These are phyloP conservation scores for Brettanomyces custersianus DNA, from an alignment of 805 yeast genomes.

Conservation along the genomic window DNA sequence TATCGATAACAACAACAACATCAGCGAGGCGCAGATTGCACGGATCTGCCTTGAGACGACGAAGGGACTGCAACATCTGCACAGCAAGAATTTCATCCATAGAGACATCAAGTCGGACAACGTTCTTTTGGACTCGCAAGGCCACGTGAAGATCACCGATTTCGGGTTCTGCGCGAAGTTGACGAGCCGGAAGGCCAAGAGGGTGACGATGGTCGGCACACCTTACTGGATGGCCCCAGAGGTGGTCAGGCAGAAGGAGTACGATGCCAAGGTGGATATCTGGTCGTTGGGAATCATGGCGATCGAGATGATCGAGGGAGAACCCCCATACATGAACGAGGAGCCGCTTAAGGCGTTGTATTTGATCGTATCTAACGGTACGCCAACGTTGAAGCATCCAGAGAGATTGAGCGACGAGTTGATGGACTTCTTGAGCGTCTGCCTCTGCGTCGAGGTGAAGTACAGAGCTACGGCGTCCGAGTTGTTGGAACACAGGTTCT, in stretches of 20 bases:
- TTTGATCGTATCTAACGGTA: conserved; percentile 92
- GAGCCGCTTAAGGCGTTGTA: conserved; percentile 91
- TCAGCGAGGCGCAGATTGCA: conserved; percentile 85
- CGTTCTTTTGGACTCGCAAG: conserved; percentile 71
- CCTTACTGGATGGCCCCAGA: conserved; percentile 99
- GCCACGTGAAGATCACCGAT: conserved; percentile 90
- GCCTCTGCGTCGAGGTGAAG: conserved; percentile 89
- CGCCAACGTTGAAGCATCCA: conserved; percentile 86
- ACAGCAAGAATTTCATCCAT: conserved; percentile 87
- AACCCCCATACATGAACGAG: conserved; percentile 95
- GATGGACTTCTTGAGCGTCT: conserved; percentile 79
- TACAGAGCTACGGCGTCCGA: conserved; percentile 89
- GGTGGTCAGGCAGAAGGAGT: conserved; percentile 88
- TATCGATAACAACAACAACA: conserved; percentile 74
- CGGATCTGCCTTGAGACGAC: conserved; percentile 85
- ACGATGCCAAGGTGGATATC: conserved; percentile 93
- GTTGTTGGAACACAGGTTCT: conserved; percentile 66
- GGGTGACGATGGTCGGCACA: conserved; percentile 98
- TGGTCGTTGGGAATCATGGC: conserved; percentile 99
- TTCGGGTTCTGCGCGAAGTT: conserved; percentile 94
- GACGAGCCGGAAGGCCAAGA: conserved; percentile 69
- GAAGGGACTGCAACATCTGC: conserved; percentile 85
- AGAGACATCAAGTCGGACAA: conserved; percentile 96
- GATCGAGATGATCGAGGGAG: conserved; percentile 98
- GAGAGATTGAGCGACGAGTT: conserved; percentile 64